phyloP scores from a whole-genome alignment of 768 basidiomycete species.

The Lactifluus volemus region DNA sequence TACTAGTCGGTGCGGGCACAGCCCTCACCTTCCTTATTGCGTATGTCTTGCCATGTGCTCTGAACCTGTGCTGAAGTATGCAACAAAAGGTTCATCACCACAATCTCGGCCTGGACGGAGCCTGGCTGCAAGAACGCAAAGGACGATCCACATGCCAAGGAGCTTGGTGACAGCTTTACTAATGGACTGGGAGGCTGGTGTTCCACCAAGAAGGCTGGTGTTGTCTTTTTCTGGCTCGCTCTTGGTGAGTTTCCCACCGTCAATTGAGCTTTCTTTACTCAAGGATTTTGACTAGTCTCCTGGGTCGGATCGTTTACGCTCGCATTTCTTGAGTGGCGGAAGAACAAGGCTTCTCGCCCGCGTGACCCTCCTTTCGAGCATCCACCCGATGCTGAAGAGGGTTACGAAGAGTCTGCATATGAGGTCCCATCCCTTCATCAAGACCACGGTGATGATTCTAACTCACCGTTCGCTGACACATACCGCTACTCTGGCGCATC shows the following conservation, averaged over 20 bases:
- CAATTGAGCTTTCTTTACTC: neutral
- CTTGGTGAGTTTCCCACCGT: conserved; percentile 44
- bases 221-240: conserved; percentile 83
- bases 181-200: conserved; percentile 75
- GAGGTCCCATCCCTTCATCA: conserved; percentile 36
- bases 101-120: conserved; percentile 82
- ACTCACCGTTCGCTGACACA: conserved; percentile 46
- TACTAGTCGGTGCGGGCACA: conserved; percentile 66
- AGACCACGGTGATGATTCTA: conserved; percentile 18
- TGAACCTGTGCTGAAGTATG: conserved; percentile 15
- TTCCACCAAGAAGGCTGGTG: conserved; percentile 83
- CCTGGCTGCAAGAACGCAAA: conserved; percentile 80
- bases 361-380: conserved; percentile 73
- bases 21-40: conserved; percentile 65
- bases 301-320: conserved; percentile 67
- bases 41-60: conserved; percentile 35
- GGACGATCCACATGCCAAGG: conserved; percentile 69
- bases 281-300: conserved; percentile 40
- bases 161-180: conserved; percentile 55
- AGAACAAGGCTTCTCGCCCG: conserved; percentile 43
- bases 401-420: conserved; percentile 46
- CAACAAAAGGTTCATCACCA: conserved; percentile 51
- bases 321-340: conserved; percentile 69
- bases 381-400: conserved; percentile 43
- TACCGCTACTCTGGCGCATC: conserved; percentile 39